A percentile compares a stretch with the other conserved stretches of the same genome.
These are phyloP conservation scores for Beta lomatogona DNA, from an alignment of 179 eudicot species.

Conservation along the genomic window DNA sequence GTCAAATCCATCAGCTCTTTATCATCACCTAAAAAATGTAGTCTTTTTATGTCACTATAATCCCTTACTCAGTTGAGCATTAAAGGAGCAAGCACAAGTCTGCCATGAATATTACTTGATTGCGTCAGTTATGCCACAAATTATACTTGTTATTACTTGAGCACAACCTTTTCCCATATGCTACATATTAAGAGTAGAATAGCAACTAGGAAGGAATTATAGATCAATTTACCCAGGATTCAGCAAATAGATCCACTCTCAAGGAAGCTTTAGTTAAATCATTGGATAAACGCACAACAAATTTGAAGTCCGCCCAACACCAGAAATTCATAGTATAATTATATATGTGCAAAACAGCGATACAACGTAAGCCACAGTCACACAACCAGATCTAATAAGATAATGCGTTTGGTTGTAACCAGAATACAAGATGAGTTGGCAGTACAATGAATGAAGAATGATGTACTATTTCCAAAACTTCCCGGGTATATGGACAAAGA, in stretches of 20 bases:
- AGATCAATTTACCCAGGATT: too few species aligned
- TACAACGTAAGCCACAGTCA: background rate
- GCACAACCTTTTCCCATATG: too few species aligned
- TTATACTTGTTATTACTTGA: background rate
- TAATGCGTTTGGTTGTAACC: background rate
- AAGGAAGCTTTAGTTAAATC: too few species aligned
- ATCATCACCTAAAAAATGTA: too few species aligned
- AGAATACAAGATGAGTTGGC: background rate
- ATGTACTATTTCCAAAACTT: background rate
- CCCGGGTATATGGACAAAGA: background rate
- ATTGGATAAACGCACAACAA: too few species aligned
- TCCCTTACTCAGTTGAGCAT: background rate
- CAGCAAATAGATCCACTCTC: too few species aligned
- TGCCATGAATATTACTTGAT: background rate
- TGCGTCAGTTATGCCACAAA: background rate
- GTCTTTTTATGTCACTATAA: background rate
- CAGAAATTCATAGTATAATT: too few species aligned
- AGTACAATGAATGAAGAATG: background rate
- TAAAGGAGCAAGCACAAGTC: background rate
- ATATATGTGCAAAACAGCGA: background rate
- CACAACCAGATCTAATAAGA: background rate
- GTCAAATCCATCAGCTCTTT: too few species aligned
- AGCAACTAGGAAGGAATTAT: too few species aligned
- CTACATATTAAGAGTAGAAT: too few species aligned
- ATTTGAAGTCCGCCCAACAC: too few species aligned